phyloP scores from a whole-genome alignment of 2,329 filamentous ascomycete genomes.

The Fusarium kyushuense region DNA sequence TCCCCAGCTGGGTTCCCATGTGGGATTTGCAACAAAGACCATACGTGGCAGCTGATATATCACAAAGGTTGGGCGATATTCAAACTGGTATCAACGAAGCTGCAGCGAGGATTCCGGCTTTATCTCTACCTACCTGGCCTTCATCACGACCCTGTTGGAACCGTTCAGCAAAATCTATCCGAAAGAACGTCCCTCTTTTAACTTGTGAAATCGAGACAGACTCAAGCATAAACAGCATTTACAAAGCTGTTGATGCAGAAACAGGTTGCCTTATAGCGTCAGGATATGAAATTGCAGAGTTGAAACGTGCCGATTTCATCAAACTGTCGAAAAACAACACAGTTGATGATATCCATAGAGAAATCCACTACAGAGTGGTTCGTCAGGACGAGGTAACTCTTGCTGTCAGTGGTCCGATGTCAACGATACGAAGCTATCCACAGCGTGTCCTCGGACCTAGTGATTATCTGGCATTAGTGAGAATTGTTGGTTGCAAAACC shows the following conservation, averaged over 20 bases:
- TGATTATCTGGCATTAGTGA: slow-evolving; percentile 8
- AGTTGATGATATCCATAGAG: not conserved
- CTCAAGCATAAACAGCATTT: not conserved
- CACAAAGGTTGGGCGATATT: slow-evolving; percentile 2
- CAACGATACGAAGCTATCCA: not conserved
- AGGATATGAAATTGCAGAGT: slow-evolving; percentile 12
- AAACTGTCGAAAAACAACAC: not conserved
- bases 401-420: slow-evolving; percentile 11
- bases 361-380: not conserved
- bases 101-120: not conserved
- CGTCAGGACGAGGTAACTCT: slow-evolving; percentile 4
- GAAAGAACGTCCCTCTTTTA: not conserved
- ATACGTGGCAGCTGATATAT: slow-evolving; percentile 3
- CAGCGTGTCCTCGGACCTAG: not conserved
- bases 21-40: slow-evolving; percentile 22
- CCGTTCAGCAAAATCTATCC: not conserved
- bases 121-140: not conserved
- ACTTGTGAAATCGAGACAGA: not conserved
- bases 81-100: not conserved
- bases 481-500: slow-evolving; percentile 4
- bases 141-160: not conserved
- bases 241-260: slow-evolving; percentile 4
- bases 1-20: slow-evolving; percentile 30
- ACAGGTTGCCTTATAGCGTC: slow-evolving; percentile 20
- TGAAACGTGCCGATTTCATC: not conserved